A percentile compares a stretch with the other conserved stretches of the same genome.
These are phyloP conservation scores for Lyophyllum atratum DNA, from an alignment of 768 basidiomycete species.

Conservation along the genomic window DNA sequence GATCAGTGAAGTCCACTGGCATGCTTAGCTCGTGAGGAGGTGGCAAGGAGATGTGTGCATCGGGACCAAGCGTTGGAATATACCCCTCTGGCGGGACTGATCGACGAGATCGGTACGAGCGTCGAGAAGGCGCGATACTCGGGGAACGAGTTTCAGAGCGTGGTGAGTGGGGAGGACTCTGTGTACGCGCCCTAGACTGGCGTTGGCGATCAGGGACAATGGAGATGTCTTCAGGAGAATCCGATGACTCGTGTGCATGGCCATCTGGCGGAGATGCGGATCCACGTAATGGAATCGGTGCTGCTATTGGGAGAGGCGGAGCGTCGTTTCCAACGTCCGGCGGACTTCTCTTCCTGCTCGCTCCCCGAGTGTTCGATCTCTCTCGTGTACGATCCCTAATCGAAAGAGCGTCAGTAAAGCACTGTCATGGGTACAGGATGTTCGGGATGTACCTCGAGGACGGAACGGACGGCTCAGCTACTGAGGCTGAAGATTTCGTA, in stretches of 20 bases:
- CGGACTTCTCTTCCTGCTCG: background rate
- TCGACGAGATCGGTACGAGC: conserved; percentile 24
- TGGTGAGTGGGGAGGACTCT: conserved; percentile 6
- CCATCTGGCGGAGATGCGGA: conserved; percentile 12
- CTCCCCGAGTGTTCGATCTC: background rate
- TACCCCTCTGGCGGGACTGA: conserved; percentile 47
- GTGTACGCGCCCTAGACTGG: background rate
- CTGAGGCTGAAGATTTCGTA: background rate
- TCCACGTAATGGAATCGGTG: conserved; percentile 20
- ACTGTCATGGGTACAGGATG: background rate
- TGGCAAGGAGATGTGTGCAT: conserved; percentile 45
- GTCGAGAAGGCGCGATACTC: conserved; percentile 12
- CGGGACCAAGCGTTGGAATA: conserved; percentile 44
- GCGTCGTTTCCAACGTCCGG: background rate
- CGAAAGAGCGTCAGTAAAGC: background rate
- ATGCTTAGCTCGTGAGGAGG: conserved; percentile 48
- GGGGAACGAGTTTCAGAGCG: conserved; percentile 14
- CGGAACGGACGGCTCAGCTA: background rate
- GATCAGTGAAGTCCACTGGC: conserved; percentile 1
- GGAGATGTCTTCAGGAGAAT: conserved; percentile 17
- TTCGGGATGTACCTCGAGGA: background rate
- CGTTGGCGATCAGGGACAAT: conserved; percentile 8
- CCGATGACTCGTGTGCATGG: conserved; percentile 3
- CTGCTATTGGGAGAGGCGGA: conserved; percentile 15
- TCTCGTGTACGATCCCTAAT: background rate